Percentiles rank a stretch among this genome's conserved stretches.
Conservation (phyloP, 352 stramenopile species). For the Stephanocyclus meneghinianus region DNA sequence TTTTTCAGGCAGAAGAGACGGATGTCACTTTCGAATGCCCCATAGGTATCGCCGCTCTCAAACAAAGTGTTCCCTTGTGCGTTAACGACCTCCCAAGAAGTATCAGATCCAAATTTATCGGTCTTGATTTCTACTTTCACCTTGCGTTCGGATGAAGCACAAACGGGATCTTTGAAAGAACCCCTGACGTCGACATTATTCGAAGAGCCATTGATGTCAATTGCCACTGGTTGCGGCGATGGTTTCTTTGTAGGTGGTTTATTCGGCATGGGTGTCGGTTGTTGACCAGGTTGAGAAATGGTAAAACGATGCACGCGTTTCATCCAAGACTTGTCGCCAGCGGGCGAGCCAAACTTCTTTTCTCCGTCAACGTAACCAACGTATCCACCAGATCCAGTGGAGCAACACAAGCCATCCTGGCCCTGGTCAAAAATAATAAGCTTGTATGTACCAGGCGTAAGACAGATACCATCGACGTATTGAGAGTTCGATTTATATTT, state of each 20-base stretch:
- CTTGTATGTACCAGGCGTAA: conserved; percentile 12
- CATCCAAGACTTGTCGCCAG: background rate
- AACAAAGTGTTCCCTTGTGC: conserved; percentile 7
- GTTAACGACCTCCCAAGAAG: conserved; percentile 23
- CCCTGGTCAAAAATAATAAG: conserved; percentile 9
- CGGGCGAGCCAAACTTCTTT: conserved; percentile 1
- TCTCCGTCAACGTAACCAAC: conserved; percentile 7
- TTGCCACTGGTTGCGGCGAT: background rate
- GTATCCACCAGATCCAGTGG: background rate
- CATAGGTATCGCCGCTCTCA: conserved; percentile 22
- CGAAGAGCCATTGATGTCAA: background rate
- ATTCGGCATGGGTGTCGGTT: background rate
- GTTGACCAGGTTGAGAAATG: background rate
- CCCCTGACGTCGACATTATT: background rate
- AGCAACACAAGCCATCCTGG: conserved; percentile 3
- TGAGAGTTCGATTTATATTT: conserved; percentile 7
- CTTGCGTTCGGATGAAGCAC: conserved; percentile 12
- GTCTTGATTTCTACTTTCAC: conserved; percentile 27
- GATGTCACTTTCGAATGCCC: conserved; percentile 14
- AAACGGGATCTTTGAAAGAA: background rate
- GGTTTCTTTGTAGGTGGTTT: background rate
- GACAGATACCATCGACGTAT: conserved; percentile 2
- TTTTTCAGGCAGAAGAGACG: conserved; percentile 16
- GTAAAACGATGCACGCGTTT: conserved; percentile 3
- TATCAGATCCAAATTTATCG: conserved; percentile 28